phyloP scores from a whole-genome alignment of 2,329 filamentous ascomycete species.

The Penicillium vulpinum region DNA sequence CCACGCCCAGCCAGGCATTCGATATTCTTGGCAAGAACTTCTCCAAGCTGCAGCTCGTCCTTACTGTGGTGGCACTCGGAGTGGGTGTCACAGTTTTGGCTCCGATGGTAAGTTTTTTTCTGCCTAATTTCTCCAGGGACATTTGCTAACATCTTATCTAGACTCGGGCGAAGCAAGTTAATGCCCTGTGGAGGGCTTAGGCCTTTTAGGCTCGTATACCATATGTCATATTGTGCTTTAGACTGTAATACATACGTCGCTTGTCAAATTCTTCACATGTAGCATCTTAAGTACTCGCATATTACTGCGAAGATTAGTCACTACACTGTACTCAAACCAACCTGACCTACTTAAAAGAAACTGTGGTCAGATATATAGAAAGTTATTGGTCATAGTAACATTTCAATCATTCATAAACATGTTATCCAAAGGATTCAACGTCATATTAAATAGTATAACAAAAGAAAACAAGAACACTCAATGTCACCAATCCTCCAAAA shows the following conservation, averaged over 20 bases:
- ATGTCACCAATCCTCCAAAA: neutral
- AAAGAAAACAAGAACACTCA: neutral
- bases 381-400: neutral
- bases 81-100: constrained; percentile 74
- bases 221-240: constrained; percentile 1
- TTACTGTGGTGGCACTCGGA: constrained; percentile 77
- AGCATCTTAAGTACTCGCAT: neutral
- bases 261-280: neutral
- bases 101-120: constrained; percentile 69
- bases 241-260: constrained; percentile 3
- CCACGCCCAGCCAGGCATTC: constrained; percentile 85
- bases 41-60: constrained; percentile 80
- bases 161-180: constrained; percentile 26
- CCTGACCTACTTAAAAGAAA: no score
- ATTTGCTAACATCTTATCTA: constrained; percentile 12
- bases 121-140: neutral
- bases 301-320: neutral
- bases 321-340: neutral
- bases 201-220: neutral
- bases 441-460: neutral
- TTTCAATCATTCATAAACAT: constrained; percentile 5
- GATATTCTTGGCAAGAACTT: constrained; percentile 93
- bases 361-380: no score
- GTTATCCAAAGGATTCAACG: neutral
- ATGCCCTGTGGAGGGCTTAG: constrained; percentile 25